These are phyloP conservation scores for Zea luxurians DNA, from an alignment of 176 grass and related monocot genomes.

Conservation along the genomic window DNA sequence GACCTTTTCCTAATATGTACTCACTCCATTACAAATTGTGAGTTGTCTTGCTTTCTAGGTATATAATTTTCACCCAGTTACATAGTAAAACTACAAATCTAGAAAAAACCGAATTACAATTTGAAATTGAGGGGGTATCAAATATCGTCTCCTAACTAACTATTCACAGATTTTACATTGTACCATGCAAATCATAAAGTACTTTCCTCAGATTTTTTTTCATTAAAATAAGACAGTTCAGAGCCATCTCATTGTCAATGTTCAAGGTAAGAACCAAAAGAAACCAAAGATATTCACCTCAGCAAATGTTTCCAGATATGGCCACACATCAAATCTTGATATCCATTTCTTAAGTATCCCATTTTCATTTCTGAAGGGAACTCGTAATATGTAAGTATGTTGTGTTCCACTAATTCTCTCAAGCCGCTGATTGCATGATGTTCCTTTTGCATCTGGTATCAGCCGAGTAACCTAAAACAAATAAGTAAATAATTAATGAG, in stretches of 20 bases:
- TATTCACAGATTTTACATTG: slow-evolving; percentile 25
- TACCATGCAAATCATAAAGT: background rate
- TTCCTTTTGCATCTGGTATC: slow-evolving; percentile 92
- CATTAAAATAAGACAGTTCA: slow-evolving; percentile 12
- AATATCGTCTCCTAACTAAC: background rate
- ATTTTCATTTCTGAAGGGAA: slow-evolving; percentile 79
- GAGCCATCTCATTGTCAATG: background rate
- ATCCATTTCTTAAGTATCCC: slow-evolving; percentile 90
- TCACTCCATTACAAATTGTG: background rate
- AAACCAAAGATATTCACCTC: slow-evolving; percentile 53
- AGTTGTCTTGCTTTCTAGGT: background rate
- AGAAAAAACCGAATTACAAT: background rate
- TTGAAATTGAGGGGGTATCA: background rate
- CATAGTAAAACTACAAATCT: background rate
- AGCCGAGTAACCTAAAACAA: slow-evolving; percentile 79
- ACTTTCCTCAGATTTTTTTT: background rate
- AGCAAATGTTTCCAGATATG: slow-evolving; percentile 78
- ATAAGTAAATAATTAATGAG: slow-evolving; percentile 17
- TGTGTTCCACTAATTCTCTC: slow-evolving; percentile 89
- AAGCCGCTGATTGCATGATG: slow-evolving; percentile 83
- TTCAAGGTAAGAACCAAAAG: slow-evolving; percentile 23
- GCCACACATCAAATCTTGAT: slow-evolving; percentile 97
- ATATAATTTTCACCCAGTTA: background rate
- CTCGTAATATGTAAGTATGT: slow-evolving; percentile 72
- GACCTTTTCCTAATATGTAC: background rate